A percentile compares a stretch with the other conserved stretches of the same genome.
Evolutionary conservation across 352 stramenopile genomes (phyloP).

Genomic region (Stramenopiles sp.): DNA sequence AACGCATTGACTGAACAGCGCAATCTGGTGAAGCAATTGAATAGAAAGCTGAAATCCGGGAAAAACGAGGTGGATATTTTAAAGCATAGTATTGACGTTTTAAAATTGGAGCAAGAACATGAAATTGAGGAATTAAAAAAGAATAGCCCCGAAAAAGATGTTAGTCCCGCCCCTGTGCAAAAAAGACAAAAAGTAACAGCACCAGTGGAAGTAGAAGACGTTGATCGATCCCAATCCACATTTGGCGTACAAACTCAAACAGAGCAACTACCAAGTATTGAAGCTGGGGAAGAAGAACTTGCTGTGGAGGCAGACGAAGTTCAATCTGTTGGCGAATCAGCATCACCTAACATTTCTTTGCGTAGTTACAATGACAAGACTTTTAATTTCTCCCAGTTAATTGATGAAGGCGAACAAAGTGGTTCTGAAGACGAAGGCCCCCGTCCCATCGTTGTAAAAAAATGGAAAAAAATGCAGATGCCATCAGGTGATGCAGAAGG

Average conservation of each 20-base stretch:
- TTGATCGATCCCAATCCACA: not conserved
- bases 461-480: not conserved
- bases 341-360: not conserved
- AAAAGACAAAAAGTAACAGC: too few species aligned
- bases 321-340: not conserved
- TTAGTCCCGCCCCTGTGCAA: too few species aligned
- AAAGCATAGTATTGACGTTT: too few species aligned
- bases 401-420: not conserved
- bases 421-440: not conserved
- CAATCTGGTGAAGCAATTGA: not conserved
- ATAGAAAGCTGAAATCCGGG: not conserved
- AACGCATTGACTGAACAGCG: not conserved
- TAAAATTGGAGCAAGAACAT: not conserved
- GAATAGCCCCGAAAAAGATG: not conserved
- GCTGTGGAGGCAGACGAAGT: not conserved
- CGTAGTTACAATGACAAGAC: not conserved
- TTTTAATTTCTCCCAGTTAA: not conserved
- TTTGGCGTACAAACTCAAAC: not conserved
- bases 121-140: not conserved
- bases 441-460: not conserved
- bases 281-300: not conserved
- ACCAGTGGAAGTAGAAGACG: not conserved
- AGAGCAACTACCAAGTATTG: not conserved
- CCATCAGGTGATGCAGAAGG: not conserved
- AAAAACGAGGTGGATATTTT: too few species aligned